Evolutionary conservation across 331 rosid species (phyloP).

Genomic region (Acacia concinna): DNA sequence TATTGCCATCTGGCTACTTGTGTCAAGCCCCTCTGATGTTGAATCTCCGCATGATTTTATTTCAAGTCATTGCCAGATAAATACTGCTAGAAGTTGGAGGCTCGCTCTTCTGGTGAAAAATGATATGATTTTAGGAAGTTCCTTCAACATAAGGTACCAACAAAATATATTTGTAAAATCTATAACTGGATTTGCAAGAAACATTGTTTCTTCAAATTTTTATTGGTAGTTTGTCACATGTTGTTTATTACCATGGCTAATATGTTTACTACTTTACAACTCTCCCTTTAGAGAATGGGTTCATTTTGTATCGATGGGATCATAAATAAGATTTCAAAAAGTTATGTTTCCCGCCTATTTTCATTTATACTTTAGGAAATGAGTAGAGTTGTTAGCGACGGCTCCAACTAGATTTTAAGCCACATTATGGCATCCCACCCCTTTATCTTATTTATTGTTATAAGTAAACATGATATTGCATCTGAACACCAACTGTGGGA

Average conservation of each 20-base stretch:
- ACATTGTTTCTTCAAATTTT: not conserved
- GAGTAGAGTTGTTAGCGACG: not conserved
- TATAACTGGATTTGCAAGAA: not conserved
- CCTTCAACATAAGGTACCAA: slow-evolving; percentile 74
- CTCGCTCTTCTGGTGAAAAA: slow-evolving; percentile 68
- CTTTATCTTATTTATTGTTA: slow-evolving; percentile 4
- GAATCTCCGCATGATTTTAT: slow-evolving; percentile 36
- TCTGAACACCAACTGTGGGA: slow-evolving; percentile 17
- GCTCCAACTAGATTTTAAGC: slow-evolving; percentile 15
- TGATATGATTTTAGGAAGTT: slow-evolving; percentile 54
- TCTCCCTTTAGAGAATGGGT: not conserved
- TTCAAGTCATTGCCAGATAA: slow-evolving; percentile 41
- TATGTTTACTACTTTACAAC: not conserved
- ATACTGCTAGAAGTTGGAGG: slow-evolving; percentile 61
- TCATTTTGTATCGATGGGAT: not conserved
- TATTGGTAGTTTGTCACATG: slow-evolving; percentile 15
- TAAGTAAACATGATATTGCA: slow-evolving; percentile 13
- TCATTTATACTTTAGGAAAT: not conserved
- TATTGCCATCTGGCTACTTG: slow-evolving; percentile 74
- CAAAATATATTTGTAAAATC: slow-evolving; percentile 6
- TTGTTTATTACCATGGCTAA: slow-evolving; percentile 7
- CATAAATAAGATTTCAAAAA: not conserved
- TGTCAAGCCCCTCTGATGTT: slow-evolving; percentile 50
- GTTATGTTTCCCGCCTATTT: slow-evolving; percentile 1
- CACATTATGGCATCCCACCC: not conserved